These are phyloP conservation scores for Quillaja saponaria DNA, from an alignment of 306 rosid genomes.

Conservation along the genomic window DNA sequence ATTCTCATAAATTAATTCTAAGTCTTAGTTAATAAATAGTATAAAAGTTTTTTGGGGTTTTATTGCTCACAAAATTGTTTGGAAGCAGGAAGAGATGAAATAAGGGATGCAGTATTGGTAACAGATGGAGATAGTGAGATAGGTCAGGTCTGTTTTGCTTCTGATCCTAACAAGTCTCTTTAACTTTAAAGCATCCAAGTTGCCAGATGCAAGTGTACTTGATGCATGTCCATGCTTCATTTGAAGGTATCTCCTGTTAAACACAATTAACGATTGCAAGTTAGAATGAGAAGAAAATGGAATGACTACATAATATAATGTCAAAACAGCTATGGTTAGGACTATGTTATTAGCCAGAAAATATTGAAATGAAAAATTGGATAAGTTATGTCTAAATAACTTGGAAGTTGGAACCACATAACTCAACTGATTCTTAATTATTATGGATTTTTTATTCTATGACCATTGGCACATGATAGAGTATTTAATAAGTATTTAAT, in stretches of 20 bases:
- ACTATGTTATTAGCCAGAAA: too few species aligned
- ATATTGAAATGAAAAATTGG: too few species aligned
- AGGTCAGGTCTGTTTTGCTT: constrained; percentile 77
- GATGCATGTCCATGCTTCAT: background rate
- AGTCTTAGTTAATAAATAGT: constrained; percentile 6
- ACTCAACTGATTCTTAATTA: too few species aligned
- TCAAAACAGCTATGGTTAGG: background rate
- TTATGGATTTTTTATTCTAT: too few species aligned
- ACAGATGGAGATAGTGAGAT: constrained; percentile 88
- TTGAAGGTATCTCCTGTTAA: too few species aligned
- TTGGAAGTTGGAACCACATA: too few species aligned
- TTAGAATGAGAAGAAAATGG: constrained; percentile 3
- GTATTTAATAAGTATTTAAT: too few species aligned
- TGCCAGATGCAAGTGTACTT: background rate
- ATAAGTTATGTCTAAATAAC: too few species aligned
- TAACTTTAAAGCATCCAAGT: background rate
- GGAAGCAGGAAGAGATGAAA: constrained; percentile 55
- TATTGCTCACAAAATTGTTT: constrained; percentile 25
- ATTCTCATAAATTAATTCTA: constrained; percentile 12
- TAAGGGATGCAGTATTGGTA: constrained; percentile 79
- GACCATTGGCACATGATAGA: too few species aligned
- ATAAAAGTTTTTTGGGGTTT: background rate
- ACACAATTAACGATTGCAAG: background rate
- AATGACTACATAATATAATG: background rate
- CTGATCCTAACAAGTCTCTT: constrained; percentile 1